phyloP scores from a whole-genome alignment of 148 eudicot species.

The Fagopyrum homotropicum region DNA sequence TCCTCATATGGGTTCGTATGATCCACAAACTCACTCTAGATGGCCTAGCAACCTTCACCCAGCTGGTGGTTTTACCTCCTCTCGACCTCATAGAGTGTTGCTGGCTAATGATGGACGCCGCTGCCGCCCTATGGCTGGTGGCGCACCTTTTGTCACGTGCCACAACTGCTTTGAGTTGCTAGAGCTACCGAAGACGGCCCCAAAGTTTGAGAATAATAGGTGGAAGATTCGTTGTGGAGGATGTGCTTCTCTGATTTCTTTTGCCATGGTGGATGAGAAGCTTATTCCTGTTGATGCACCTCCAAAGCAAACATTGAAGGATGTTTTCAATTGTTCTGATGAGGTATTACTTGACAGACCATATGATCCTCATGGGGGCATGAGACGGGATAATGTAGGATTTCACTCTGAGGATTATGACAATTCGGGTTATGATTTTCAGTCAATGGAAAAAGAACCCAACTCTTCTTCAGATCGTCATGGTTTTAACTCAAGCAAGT shows the following conservation, averaged over 20 bases:
- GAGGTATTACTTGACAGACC: conserved; percentile 20
- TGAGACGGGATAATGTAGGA: conserved; percentile 36
- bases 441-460: conserved; percentile 57
- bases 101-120: conserved; percentile 35
- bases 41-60: conserved; percentile 38
- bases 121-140: conserved; percentile 66
- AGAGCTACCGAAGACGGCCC: conserved; percentile 49
- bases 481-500: conserved; percentile 39
- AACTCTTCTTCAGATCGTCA: conserved; percentile 31
- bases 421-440: conserved; percentile 66
- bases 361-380: conserved; percentile 19
- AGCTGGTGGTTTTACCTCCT: conserved; percentile 19
- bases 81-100: conserved; percentile 43
- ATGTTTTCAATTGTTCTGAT: conserved; percentile 25
- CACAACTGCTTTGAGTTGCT: conserved; percentile 73
- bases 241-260: conserved; percentile 53
- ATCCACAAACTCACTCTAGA: conserved; percentile 35
- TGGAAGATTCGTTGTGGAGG: conserved; percentile 72
- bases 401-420: conserved; percentile 81
- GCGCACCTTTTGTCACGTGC: conserved; percentile 81
- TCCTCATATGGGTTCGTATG: conserved; percentile 29
- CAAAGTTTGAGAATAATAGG: conserved; percentile 28
- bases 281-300: conserved; percentile 42
- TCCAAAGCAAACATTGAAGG: conserved; percentile 21
- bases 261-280: conserved; percentile 43